Evolutionary conservation across 1,284 basidiomycete species (phyloP), one percentile per base, ranked within the genome.

Genomic region (Phenoliferia sp.): DNA sequence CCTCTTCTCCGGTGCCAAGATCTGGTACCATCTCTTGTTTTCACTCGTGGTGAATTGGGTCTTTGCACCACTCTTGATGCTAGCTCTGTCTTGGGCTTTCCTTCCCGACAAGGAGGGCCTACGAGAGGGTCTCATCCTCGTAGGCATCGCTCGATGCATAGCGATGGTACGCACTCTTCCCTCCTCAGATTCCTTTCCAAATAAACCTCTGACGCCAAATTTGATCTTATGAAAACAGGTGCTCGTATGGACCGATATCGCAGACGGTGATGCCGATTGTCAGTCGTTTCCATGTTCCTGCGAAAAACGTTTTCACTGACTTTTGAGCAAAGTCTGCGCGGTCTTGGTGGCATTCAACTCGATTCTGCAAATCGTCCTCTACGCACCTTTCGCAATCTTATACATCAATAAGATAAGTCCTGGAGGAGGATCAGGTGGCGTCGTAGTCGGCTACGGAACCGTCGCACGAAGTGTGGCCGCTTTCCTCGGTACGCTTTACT

Each of bases 41-140:
- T 90, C 88, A 2, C 74, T 94, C 50, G 59, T 88, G 33, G 81
- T 94, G 62, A 93, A 94, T 77, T 94, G 91, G 92, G 81, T 93
- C 67, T 69, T 90, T 22, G 90, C 71, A 7, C 75, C 75, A 1
- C 75, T 80, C 29, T 56, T 92, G 50, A 94, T 94, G 92, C 84
- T 92, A 9, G 90, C 81, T 0, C 77, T 92, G 33, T 90, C 91
- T 2, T 93, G 90, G 89, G 90, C 89, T 0, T 89, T 89, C 2
- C 82, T 94, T 1, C 91, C 90, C 0, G 91, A 93, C 64, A 54
- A 59, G 60, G 50, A 32, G 34, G 64, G 64, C 7, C 60, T 68
- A 7, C 50, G 67, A 26, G 60, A 64, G 22, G 67, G 67, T 2
- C 26, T 68, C 6, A 68, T 68, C 29, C 55, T 68, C 10, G 67